Base-by-base conservation (phyloP, 1,284 basidiomycete genomes). In the Meira nashicola region DNA sequence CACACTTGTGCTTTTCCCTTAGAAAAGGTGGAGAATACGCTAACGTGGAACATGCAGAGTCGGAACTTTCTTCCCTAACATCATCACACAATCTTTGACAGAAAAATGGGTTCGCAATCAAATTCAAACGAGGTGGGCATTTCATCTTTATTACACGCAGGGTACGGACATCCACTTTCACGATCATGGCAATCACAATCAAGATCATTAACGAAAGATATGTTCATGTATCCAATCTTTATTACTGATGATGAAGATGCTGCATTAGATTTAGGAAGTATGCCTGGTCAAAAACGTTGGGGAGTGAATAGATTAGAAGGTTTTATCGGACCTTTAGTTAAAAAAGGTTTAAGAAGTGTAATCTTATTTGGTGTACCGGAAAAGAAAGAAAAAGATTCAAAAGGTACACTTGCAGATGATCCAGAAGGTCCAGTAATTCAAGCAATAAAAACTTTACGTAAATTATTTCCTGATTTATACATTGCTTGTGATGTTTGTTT, bases 301-400 rank as follows among this genome's bases (percentile, higher is more conserved):
- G 94, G 95, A 17, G 82, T 98, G 39, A 90, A 98, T 81, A 86
- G 86, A 72, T 84, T 99, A n/a, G 86, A 91, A 66, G 86, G 79
- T 39, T 96, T 98, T 81, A 79, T 99, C 2, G 85, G 83, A 0
- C 93, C 93, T 0, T 82, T 98, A 54, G 87, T 97, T 46, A 81
- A 86, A 72, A 96, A 95, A 77, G 95, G 95, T 14, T 82, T 98
- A 55, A 82, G 84, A 71, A 92, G 90, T 64, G 90, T 98, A 50
- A 96, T 98, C 68, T 83, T 99, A 39, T 99, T 99, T 76, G 95
- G 95, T 62, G 94, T 98, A 2, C 95, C 95, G 2, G 78, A 92
- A 68, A 84, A 83, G 40, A 89, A 89, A 71, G 79, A 82, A 59
- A 97, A 96, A 91, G 93, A 98, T 72, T 83, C 78, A 17, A 80